Conservation (phyloP, 2,329 filamentous ascomycete species). For the Alternaria postmessia region DNA sequence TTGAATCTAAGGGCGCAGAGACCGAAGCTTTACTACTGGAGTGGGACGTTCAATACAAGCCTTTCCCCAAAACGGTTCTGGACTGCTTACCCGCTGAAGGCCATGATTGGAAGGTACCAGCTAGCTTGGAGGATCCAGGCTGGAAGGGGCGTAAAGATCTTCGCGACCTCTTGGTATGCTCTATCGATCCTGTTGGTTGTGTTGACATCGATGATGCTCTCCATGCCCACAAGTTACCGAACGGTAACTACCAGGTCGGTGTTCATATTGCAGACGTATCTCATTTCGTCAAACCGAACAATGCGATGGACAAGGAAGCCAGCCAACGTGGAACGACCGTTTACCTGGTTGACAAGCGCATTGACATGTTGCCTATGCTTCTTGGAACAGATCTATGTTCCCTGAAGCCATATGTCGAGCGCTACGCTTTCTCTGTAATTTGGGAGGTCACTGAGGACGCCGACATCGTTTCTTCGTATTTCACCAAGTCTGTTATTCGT, state of each 20-base stretch:
- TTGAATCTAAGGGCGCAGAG: slow-evolving; percentile 97
- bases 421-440: slow-evolving; percentile 61
- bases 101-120: slow-evolving; percentile 91
- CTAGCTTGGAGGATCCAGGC: slow-evolving; percentile 78
- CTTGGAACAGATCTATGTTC: slow-evolving; percentile 97
- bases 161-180: slow-evolving; percentile 87
- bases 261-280: slow-evolving; percentile 99
- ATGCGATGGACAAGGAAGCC: slow-evolving; percentile 95
- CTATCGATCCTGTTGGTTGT: slow-evolving; percentile 94
- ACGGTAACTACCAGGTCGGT: slow-evolving; percentile 94
- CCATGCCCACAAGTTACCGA: slow-evolving; percentile 82
- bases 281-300: slow-evolving; percentile 96
- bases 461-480: slow-evolving; percentile 83
- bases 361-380: slow-evolving; percentile 98
- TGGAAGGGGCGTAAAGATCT: slow-evolving; percentile 89
- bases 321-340: slow-evolving; percentile 95
- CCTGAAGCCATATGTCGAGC: slow-evolving; percentile 96
- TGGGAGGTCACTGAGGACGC: slow-evolving; percentile 88
- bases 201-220: slow-evolving; percentile 98
- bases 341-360: slow-evolving; percentile 97
- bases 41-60: slow-evolving; percentile 96
- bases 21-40: slow-evolving; percentile 94
- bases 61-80: slow-evolving; percentile 93
- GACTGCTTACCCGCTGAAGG: slow-evolving; percentile 92
- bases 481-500: slow-evolving; percentile 97